These are phyloP conservation scores for Brassica carinata DNA, from an alignment of 345 rosid genomes.

Conservation along the genomic window DNA sequence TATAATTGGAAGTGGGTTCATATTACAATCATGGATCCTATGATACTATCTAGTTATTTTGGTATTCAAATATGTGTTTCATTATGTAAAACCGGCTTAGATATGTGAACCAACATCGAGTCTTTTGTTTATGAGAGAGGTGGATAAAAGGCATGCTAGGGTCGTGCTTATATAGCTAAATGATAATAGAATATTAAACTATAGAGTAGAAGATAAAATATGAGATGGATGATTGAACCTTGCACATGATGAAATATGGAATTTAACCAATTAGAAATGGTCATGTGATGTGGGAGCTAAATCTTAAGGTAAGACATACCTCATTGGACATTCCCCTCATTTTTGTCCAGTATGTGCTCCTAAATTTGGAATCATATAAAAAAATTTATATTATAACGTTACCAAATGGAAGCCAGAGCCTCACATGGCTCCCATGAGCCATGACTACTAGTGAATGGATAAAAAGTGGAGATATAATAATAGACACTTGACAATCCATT, in stretches of 20 bases:
- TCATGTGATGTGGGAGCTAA: constrained; percentile 42
- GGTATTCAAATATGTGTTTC: constrained; percentile 2
- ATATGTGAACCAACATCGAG: constrained; percentile 18
- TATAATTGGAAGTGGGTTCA: constrained; percentile 41
- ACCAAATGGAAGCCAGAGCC: constrained; percentile 34
- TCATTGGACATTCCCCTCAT: constrained; percentile 35
- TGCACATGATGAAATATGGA: constrained; percentile 24
- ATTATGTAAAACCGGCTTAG: constrained; percentile 1
- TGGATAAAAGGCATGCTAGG: constrained; percentile 1
- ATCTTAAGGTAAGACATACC: constrained; percentile 32
- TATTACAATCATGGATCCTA: constrained; percentile 14
- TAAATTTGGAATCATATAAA: constrained; percentile 36
- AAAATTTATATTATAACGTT: constrained; percentile 12
- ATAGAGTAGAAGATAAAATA: background rate
- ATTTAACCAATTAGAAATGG: constrained; percentile 29
- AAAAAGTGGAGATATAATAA: constrained; percentile 11
- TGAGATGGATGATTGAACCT: constrained; percentile 1
- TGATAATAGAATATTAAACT: background rate
- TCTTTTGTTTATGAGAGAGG: background rate
- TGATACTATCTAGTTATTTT: constrained; percentile 22
- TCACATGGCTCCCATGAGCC: constrained; percentile 41
- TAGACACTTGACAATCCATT: constrained; percentile 19
- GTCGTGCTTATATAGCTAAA: constrained; percentile 18
- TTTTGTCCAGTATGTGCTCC: constrained; percentile 27
- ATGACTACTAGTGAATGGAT: constrained; percentile 30